phyloP scores from a whole-genome alignment of 371 early-diverging fungal genomes.

The Entomophthora muscae region DNA sequence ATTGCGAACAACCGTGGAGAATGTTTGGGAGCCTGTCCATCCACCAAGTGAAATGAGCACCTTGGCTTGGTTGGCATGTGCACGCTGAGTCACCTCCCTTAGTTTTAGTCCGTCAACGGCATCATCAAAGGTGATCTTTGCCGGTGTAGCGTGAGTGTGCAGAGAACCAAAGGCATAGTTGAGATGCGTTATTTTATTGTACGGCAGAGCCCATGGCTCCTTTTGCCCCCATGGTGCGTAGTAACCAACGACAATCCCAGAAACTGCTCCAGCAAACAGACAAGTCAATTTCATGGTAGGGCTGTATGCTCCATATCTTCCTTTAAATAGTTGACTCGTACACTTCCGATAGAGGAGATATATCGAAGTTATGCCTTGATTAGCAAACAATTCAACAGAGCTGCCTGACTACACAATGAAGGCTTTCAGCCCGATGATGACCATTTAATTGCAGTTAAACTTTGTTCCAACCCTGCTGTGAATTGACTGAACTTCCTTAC shows the following conservation, averaged over 20 bases:
- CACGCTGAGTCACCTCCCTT: constrained; percentile 11
- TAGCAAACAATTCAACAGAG: too few relatives aligned
- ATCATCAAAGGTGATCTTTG: constrained; percentile 9
- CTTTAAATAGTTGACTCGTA: not conserved
- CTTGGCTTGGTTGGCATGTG: constrained; percentile 15
- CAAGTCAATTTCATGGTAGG: not conserved
- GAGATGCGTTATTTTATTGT: constrained; percentile 18
- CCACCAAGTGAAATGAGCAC: constrained; percentile 56
- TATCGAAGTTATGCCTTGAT: too few relatives aligned
- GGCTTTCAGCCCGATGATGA: too few relatives aligned
- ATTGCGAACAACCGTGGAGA: constrained; percentile 33
- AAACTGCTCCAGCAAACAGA: not conserved
- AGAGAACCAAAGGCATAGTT: constrained; percentile 19
- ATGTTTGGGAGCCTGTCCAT: constrained; percentile 51
- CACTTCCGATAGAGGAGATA: too few relatives aligned
- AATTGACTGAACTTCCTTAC: too few relatives aligned
- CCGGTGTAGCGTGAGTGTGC: constrained; percentile 11
- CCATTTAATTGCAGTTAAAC: too few relatives aligned
- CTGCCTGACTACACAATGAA: too few relatives aligned
- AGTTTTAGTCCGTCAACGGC: constrained; percentile 1
- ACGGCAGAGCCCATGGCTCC: constrained; percentile 26
- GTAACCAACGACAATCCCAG: constrained; percentile 19
- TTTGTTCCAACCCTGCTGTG: too few relatives aligned
- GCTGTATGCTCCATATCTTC: not conserved
- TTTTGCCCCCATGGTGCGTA: constrained; percentile 36